phyloP scores from a whole-genome alignment of 352 stramenopile genomes.

The Phytophthora hybrid region DNA sequence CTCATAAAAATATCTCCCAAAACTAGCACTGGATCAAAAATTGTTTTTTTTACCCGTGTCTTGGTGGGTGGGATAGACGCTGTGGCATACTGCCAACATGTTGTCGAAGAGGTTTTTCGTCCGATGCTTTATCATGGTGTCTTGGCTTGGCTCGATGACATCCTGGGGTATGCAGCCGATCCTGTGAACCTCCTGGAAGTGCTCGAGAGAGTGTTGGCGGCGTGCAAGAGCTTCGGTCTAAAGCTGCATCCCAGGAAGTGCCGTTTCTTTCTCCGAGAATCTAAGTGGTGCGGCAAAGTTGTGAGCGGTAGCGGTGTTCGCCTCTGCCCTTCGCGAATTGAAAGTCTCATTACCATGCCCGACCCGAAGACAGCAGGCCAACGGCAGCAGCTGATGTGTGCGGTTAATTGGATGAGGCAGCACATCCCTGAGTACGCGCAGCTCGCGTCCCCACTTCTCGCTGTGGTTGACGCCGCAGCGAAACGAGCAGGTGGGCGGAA shows the following conservation, averaged over 20 bases:
- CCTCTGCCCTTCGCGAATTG: conserved; percentile 12
- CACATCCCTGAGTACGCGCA: conserved; percentile 2
- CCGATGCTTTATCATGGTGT: neutral
- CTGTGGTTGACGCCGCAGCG: neutral
- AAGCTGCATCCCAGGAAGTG: conserved; percentile 13
- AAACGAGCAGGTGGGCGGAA: conserved; percentile 3
- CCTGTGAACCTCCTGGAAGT: neutral
- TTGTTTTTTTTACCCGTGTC: conserved; percentile 19
- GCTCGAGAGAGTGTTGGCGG: conserved; percentile 4
- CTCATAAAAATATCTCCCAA: no score
- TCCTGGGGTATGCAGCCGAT: conserved; percentile 1
- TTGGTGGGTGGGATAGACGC: conserved; percentile 25
- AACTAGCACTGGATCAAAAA: no score
- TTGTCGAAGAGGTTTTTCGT: conserved; percentile 8
- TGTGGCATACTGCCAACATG: conserved; percentile 16
- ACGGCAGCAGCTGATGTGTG: conserved; percentile 18
- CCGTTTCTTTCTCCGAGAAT: conserved; percentile 6
- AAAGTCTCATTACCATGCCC: conserved; percentile 10
- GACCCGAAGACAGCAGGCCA: conserved; percentile 1
- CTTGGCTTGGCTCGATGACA: conserved; percentile 10
- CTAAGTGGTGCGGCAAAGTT: conserved; percentile 9
- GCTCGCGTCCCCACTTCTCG: neutral
- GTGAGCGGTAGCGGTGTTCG: conserved; percentile 2
- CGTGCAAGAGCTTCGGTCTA: conserved; percentile 5
- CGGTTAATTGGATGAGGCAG: conserved; percentile 22